phyloP scores from a whole-genome alignment of 805 yeast genomes.

The Saturnispora sekii region DNA sequence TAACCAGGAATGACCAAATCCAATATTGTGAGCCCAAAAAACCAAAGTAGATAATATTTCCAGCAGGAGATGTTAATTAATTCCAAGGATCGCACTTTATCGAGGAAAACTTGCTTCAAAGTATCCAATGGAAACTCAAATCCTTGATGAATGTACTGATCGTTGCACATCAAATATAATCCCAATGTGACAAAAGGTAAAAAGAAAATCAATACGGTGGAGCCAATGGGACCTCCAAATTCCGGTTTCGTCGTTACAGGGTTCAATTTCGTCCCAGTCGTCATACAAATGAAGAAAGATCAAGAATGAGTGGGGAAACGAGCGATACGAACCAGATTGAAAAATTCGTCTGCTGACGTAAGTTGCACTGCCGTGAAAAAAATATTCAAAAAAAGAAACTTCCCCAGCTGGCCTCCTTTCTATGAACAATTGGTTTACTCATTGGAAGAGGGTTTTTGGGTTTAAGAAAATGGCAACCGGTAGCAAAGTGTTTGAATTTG shows the following conservation, averaged over 20 bases:
- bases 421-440: neutral
- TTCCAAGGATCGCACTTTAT: conserved; percentile 14
- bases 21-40: conserved; percentile 48
- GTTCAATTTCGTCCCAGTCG: conserved; percentile 32
- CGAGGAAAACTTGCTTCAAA: conserved; percentile 19
- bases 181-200: conserved; percentile 55
- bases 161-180: conserved; percentile 55
- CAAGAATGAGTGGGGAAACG: no score
- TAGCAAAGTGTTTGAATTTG: conserved; percentile 2
- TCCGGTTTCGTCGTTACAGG: conserved; percentile 67
- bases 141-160: conserved; percentile 44
- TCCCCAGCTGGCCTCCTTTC: neutral
- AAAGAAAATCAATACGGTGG: conserved; percentile 51
- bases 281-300: neutral
- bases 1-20: conserved; percentile 72
- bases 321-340: no score
- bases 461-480: neutral
- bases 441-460: neutral
- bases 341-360: no score
- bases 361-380: no score
- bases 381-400: neutral
- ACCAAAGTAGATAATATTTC: conserved; percentile 67
- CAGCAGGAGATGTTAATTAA: conserved; percentile 43
- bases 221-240: conserved; percentile 74
- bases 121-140: conserved; percentile 31